Percentiles rank a stretch among this genome's conserved stretches.
These are phyloP conservation scores for Citrullus amarus DNA, from an alignment of 306 rosid species.

Conservation along the genomic window DNA sequence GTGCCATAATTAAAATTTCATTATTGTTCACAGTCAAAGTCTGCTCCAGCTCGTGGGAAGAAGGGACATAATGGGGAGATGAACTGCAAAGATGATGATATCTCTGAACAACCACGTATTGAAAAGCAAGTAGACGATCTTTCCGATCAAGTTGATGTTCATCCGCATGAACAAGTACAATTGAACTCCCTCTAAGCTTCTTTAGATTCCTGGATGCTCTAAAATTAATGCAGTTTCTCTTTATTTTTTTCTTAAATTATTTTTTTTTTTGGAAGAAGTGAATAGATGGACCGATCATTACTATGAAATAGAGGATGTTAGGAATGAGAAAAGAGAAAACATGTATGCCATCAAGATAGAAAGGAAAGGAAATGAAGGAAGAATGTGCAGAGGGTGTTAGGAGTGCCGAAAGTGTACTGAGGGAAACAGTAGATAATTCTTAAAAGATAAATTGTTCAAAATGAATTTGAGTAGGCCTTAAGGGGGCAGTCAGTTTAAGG, in stretches of 20 bases:
- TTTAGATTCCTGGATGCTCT: neutral
- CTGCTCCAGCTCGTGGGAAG: conserved; percentile 51
- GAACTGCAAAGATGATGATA: conserved; percentile 56
- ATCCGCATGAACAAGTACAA: conserved; percentile 45
- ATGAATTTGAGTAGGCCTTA: neutral
- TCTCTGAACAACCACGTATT: conserved; percentile 42
- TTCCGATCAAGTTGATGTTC: conserved; percentile 35
- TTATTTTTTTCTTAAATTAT: neutral
- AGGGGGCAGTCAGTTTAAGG: neutral
- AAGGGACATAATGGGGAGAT: conserved; percentile 70
- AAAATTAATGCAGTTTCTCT: neutral
- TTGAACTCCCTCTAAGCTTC: conserved; percentile 1
- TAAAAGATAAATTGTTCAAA: neutral
- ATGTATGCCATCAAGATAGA: neutral
- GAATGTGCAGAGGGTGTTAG: neutral
- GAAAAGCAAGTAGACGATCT: conserved; percentile 54
- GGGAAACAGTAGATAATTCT: neutral
- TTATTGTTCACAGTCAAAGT: conserved; percentile 46
- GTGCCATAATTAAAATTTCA: conserved; percentile 5
- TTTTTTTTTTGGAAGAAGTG: neutral
- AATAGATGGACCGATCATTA: neutral
- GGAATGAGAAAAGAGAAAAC: neutral
- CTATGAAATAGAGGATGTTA: neutral
- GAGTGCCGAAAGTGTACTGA: neutral
- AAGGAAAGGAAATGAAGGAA: neutral